Evolutionary conservation across 2,329 filamentous ascomycete genomes (phyloP), one percentile per base, ranked within the genome.

Genomic region (Coniosporium tulheliwenetii): DNA sequence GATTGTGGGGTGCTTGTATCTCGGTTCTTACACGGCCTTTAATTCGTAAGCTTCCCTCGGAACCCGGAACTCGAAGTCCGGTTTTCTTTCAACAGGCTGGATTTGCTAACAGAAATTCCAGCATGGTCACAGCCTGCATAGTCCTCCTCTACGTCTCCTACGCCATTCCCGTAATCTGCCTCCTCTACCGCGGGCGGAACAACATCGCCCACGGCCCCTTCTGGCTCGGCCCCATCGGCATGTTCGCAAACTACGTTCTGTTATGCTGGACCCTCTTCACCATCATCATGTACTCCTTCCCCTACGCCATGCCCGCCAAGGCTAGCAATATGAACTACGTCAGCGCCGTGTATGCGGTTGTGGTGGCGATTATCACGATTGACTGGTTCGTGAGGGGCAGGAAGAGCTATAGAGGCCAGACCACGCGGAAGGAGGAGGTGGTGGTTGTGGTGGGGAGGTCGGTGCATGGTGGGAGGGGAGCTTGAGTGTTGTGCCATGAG

Each of bases 191-290:
- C 16, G 66, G 67, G 15, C 63, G 67, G 38, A 48, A 63, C 32
- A 64, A 58, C 40, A 62, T 70, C 48, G 44, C 46, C 1, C 61
- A 61, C 43, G 66, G 66, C 0, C 65, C 66, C 0, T 71, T 70
- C 54, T 69, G 63, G 59, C 51, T 70, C 19, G 66, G 65, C 1
- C 55, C 53, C 5, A 34, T 66, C 35, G 67, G 66, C 1, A 43
- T 62, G 15, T 48, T 62, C 36, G 51, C 61, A 10, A 69, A 70
- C 45, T 50, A 60, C 13, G 55, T 70, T 5, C 54, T 67, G 0
- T 51, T 70, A 10, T 35, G 49, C 10, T 71, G 67, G 66, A 70
- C 66, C 1, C 32, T 61, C 26, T 68, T 71, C 46, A 69, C 68
- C 0, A 55, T 71, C 38, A 46, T 71, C 39, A 66, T 71, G 52